phyloP scores from a whole-genome alignment of 2,329 filamentous ascomycete species.

The Akanthomyces dipterigenus region DNA sequence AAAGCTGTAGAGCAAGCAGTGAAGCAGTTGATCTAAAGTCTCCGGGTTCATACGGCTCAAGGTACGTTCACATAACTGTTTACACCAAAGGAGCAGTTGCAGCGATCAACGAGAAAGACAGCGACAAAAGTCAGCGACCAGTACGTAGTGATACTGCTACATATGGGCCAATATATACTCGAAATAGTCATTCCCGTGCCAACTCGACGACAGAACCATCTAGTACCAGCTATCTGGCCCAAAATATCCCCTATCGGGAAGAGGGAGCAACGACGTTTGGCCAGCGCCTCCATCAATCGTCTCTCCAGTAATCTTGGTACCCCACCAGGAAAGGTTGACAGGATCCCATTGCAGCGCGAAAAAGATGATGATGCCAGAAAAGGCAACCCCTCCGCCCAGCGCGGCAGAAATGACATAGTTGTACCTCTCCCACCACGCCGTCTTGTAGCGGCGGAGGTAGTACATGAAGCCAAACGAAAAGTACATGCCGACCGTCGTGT shows the following conservation, averaged over 20 bases:
- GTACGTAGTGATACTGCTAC: too few relatives aligned
- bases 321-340: conserved; percentile 34
- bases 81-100: too few relatives aligned
- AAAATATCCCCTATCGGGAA: neutral
- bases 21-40: too few relatives aligned
- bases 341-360: conserved; percentile 35
- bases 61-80: too few relatives aligned
- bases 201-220: neutral
- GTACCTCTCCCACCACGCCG: conserved; percentile 40
- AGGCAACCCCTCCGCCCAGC: conserved; percentile 33
- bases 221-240: conserved; percentile 8
- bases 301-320: conserved; percentile 21
- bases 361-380: conserved; percentile 35
- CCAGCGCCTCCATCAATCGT: conserved; percentile 15
- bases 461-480: conserved; percentile 37
- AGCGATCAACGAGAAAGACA: too few relatives aligned
- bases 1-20: neutral
- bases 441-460: conserved; percentile 29
- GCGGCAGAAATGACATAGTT: conserved; percentile 37
- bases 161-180: too few relatives aligned
- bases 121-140: too few relatives aligned
- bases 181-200: neutral
- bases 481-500: conserved; percentile 36
- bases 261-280: neutral
- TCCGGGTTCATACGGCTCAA: too few relatives aligned